A percentile compares a stretch with the other conserved stretches of the same genome.
Conservation (phyloP, 805 yeast species). For the Sugiyamaella qingdaonensis region DNA sequence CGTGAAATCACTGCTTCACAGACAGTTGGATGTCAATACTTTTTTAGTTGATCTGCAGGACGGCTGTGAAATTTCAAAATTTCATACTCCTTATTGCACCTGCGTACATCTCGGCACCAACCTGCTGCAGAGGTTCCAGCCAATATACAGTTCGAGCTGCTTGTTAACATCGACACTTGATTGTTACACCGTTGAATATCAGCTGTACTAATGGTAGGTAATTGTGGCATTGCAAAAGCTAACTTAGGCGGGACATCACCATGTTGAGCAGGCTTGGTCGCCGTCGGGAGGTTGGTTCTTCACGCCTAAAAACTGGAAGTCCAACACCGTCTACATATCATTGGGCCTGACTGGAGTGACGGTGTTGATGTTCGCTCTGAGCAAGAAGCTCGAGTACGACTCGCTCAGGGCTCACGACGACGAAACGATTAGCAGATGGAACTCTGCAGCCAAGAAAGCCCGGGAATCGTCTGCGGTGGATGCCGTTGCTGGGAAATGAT, state of each 20-base stretch:
- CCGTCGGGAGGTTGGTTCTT: constrained; percentile 58
- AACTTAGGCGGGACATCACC: constrained; percentile 7
- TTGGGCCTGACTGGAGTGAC: constrained; percentile 38
- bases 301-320: constrained; percentile 47
- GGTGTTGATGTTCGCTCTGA: constrained; percentile 35
- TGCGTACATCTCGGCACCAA: constrained; percentile 3
- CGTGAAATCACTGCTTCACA: background rate
- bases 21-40: background rate
- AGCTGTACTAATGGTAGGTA: background rate
- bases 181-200: too few relatives aligned
- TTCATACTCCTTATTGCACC: background rate
- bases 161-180: too few relatives aligned
- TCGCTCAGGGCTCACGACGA: constrained; percentile 37
- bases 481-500: constrained; percentile 22
- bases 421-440: constrained; percentile 44
- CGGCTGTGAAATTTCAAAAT: constrained; percentile 3
- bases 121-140: too few relatives aligned
- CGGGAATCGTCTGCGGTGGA: constrained; percentile 29
- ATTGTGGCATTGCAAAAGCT: background rate
- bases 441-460: constrained; percentile 42
- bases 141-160: too few relatives aligned
- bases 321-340: constrained; percentile 41
- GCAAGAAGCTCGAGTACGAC: constrained; percentile 36
- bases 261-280: constrained; percentile 31
- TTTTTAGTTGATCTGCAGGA: background rate